A percentile compares a stretch with the other conserved stretches of the same genome.
Evolutionary conservation across 305 asterid species (phyloP).

Genomic region (Fraxinus latifolia): DNA sequence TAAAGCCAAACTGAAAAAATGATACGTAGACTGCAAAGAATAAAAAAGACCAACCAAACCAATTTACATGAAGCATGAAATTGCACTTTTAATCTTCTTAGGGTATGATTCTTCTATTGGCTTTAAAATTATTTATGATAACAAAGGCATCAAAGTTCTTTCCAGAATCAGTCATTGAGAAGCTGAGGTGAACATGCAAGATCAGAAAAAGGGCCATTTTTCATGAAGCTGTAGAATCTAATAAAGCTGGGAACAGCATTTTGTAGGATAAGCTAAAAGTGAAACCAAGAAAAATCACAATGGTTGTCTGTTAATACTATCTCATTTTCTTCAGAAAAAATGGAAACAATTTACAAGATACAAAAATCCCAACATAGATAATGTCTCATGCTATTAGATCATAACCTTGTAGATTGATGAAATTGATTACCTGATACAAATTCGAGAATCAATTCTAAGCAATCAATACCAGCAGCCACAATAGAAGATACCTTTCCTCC

Average conservation of each 20-base stretch:
- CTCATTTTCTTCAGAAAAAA: conserved; percentile 13
- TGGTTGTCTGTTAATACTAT: background rate
- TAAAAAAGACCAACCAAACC: background rate
- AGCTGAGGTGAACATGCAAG: background rate
- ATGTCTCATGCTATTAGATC: background rate
- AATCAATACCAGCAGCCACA: conserved; percentile 85
- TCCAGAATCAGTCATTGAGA: background rate
- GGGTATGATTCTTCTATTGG: background rate
- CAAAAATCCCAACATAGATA: background rate
- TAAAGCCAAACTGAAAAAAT: background rate
- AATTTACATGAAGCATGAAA: background rate
- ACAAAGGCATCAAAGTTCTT: background rate
- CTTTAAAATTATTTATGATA: background rate
- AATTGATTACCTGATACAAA: conserved; percentile 54
- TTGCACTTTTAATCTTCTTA: background rate
- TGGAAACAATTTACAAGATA: background rate
- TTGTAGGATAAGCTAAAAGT: background rate
- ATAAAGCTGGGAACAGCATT: background rate
- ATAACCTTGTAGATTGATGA: conserved; percentile 12
- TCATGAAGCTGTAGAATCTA: background rate
- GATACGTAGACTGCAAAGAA: background rate
- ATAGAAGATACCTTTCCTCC: conserved; percentile 66
- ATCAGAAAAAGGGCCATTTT: background rate
- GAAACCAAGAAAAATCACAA: conserved; percentile 3
- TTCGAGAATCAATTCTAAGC: conserved; percentile 75